A percentile compares a stretch with the other conserved stretches of the same genome.
Conservation (phyloP, 768 basidiomycete species). For the Cystofilobasidium capitatum region DNA sequence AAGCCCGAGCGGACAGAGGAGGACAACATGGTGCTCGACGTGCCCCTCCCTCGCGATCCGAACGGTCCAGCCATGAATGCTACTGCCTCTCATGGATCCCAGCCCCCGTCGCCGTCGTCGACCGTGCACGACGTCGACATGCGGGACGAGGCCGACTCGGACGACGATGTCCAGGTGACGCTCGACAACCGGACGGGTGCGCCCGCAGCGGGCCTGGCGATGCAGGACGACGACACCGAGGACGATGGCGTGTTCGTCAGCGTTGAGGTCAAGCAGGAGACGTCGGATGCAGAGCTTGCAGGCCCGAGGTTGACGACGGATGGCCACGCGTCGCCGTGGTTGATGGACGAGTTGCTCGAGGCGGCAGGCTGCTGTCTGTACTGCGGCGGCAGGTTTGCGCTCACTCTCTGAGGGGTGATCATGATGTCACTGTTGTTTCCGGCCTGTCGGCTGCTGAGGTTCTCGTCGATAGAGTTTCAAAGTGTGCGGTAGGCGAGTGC, state of each 20-base stretch:
- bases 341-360: constrained; percentile 8
- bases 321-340: too few species aligned
- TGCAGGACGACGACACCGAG: neutral
- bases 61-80: neutral
- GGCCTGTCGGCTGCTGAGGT: too few species aligned
- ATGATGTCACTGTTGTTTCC: too few species aligned
- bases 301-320: too few species aligned
- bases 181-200: neutral
- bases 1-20: too few species aligned
- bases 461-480: too few species aligned
- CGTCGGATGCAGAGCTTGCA: too few species aligned
- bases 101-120: neutral
- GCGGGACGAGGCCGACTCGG: neutral
- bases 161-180: neutral
- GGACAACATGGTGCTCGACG: neutral
- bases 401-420: neutral
- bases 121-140: neutral
- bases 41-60: too few species aligned
- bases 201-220: neutral
- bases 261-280: neutral
- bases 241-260: too few species aligned
- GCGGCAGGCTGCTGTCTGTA: constrained; percentile 6
- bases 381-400: constrained; percentile 8
- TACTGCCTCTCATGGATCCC: neutral
- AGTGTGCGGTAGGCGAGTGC: too few species aligned